A percentile compares a stretch with the other conserved stretches of the same genome.
Conservation (phyloP, 306 rosid genomes). For the Begonia loranthoides region DNA sequence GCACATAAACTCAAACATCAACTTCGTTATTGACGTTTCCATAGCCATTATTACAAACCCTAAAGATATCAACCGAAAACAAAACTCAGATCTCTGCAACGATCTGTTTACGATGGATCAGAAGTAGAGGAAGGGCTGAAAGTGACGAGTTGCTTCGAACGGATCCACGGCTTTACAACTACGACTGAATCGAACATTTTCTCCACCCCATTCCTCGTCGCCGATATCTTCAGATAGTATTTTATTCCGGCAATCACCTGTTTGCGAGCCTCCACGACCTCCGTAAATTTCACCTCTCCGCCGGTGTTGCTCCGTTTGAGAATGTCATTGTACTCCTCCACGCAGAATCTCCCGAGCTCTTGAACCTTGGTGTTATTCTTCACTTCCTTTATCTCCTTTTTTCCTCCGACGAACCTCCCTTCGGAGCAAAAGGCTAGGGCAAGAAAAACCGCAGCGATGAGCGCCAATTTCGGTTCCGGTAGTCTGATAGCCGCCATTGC, state of each 20-base stretch:
- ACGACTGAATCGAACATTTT: conserved; percentile 36
- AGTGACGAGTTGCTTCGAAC: conserved; percentile 31
- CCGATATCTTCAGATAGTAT: conserved; percentile 36
- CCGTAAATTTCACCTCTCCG: conserved; percentile 22
- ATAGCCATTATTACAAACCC: no score
- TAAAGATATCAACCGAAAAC: neutral
- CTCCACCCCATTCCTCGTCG: conserved; percentile 19
- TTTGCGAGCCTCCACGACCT: conserved; percentile 53
- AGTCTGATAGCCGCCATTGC: no score
- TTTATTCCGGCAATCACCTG: conserved; percentile 68
- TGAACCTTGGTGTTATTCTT: conserved; percentile 47
- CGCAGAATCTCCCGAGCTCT: conserved; percentile 57
- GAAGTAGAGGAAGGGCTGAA: conserved; percentile 26
- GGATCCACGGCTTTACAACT: conserved; percentile 51
- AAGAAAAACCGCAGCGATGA: neutral
- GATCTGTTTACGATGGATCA: neutral
- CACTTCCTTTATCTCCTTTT: conserved; percentile 29
- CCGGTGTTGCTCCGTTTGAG: conserved; percentile 6
- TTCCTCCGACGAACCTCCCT: conserved; percentile 32
- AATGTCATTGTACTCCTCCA: conserved; percentile 41
- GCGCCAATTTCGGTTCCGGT: neutral
- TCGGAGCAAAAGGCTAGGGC: neutral
- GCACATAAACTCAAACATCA: no score
- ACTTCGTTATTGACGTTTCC: no score
- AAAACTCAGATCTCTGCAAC: neutral